Conservation (phyloP, 192 early-diverging fungal genomes). For the Podila epicladia region DNA sequence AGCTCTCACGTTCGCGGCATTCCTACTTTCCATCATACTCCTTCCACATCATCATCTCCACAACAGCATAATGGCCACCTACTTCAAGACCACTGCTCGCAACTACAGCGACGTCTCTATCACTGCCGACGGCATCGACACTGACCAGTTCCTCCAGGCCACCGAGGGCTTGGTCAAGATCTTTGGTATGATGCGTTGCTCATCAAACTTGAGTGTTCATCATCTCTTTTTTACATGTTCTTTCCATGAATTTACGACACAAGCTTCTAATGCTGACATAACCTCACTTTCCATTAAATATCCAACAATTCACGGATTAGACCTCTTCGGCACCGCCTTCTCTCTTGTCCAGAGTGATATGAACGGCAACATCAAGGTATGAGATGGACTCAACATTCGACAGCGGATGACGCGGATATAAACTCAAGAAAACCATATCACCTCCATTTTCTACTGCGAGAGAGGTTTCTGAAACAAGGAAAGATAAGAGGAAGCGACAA, state of each 20-base stretch:
- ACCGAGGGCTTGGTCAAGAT: constrained; percentile 80
- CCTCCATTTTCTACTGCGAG: no score
- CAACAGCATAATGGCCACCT: constrained; percentile 54
- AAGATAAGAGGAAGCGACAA: no score
- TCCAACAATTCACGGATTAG: constrained; percentile 33
- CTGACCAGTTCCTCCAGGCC: constrained; percentile 80
- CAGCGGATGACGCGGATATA: background rate
- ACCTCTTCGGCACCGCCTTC: constrained; percentile 82
- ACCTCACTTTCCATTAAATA: background rate
- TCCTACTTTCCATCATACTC: constrained; percentile 8
- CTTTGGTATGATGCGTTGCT: constrained; percentile 64
- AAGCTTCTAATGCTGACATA: background rate
- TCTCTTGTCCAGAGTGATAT: constrained; percentile 91
- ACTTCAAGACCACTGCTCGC: constrained; percentile 71
- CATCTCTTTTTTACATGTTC: background rate
- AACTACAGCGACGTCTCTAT: constrained; percentile 75
- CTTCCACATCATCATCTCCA: constrained; percentile 14
- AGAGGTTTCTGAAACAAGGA: no score
- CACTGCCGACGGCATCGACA: constrained; percentile 72
- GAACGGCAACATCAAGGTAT: constrained; percentile 88
- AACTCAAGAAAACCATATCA: no score
- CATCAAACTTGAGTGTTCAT: background rate
- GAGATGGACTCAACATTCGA: constrained; percentile 2
- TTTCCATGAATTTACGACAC: no score
- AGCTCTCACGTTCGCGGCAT: background rate